These are phyloP conservation scores for Metschnikowia cerradonensis DNA, from an alignment of 805 yeast species.

Conservation along the genomic window DNA sequence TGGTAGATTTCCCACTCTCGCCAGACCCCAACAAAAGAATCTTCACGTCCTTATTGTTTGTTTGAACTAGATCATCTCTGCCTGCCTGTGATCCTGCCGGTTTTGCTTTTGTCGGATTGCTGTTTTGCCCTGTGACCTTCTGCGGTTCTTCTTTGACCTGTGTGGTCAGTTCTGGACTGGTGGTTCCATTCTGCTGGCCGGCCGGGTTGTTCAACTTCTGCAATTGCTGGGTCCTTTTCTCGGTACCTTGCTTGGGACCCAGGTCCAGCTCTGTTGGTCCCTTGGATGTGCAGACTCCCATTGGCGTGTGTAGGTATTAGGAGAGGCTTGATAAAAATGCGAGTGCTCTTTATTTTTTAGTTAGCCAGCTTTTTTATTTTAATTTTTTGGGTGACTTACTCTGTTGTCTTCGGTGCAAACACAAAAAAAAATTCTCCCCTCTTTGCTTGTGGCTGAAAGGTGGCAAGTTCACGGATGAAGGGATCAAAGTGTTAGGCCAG, in stretches of 20 bases:
- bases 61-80: constrained; percentile 8
- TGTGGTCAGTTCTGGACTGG: background rate
- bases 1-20: constrained; percentile 77
- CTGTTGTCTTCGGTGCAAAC: background rate
- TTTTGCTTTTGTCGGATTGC: background rate
- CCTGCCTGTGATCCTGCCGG: constrained; percentile 1
- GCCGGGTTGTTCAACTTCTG: background rate
- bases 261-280: constrained; percentile 3
- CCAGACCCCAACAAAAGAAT: constrained; percentile 84
- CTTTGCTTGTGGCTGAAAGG: background rate
- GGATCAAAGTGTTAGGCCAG: background rate
- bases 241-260: background rate
- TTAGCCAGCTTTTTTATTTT: background rate
- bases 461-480: background rate
- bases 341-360: constrained; percentile 2
- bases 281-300: constrained; percentile 6
- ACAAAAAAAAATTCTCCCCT: background rate
- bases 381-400: background rate
- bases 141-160: background rate
- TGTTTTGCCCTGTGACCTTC: background rate
- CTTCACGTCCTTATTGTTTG: constrained; percentile 51
- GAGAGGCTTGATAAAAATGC: constrained; percentile 1
- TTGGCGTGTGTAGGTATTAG: constrained; percentile 1
- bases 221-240: constrained; percentile 1
- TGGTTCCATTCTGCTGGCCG: background rate